Percentiles rank a stretch among this genome's conserved stretches.
phyloP scores from a whole-genome alignment of 1,284 basidiomycete genomes.

The Rhodofomes roseus region DNA sequence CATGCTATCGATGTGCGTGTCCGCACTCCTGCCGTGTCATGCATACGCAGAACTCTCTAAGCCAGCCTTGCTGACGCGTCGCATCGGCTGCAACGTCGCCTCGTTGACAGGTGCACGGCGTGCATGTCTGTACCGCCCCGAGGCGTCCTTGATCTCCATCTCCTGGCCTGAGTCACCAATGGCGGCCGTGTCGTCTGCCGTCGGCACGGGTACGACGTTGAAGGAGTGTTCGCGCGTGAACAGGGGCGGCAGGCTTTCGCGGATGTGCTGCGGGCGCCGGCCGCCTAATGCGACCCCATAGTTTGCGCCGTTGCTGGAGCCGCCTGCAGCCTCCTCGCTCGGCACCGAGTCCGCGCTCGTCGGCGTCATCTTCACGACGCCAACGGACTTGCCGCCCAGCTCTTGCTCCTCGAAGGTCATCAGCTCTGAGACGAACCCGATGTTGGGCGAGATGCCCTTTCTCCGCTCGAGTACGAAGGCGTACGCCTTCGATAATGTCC shows the following conservation, averaged over 20 bases:
- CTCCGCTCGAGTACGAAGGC: conserved; percentile 87
- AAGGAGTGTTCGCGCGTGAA: conserved; percentile 34
- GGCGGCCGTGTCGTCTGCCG: conserved; percentile 30
- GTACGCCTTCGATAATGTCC: conserved; percentile 90
- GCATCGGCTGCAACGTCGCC: conserved; percentile 79
- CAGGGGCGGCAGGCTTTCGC: conserved; percentile 77
- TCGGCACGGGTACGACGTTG: conserved; percentile 19
- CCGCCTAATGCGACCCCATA: conserved; percentile 41
- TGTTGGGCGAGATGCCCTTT: conserved; percentile 94
- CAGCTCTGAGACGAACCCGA: conserved; percentile 95
- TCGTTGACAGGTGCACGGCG: conserved; percentile 82
- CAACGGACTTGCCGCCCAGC: conserved; percentile 77
- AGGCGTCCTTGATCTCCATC: conserved; percentile 79
- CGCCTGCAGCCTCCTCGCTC: conserved; percentile 20
- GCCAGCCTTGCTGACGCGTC: conserved; percentile 87
- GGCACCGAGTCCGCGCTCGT: conserved; percentile 21
- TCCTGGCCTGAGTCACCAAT: conserved; percentile 69
- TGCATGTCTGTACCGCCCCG: conserved; percentile 81
- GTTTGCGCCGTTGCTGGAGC: conserved; percentile 26
- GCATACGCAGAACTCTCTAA: conserved; percentile 57
- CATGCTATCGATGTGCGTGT: not conserved
- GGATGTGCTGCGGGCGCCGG: conserved; percentile 52
- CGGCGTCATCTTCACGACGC: conserved; percentile 55
- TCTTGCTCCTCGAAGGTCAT: conserved; percentile 95
- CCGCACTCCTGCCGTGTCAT: conserved; percentile 13